Evolutionary conservation across 768 basidiomycete species (phyloP).

Genomic region (Macrolepiota dolichaula): DNA sequence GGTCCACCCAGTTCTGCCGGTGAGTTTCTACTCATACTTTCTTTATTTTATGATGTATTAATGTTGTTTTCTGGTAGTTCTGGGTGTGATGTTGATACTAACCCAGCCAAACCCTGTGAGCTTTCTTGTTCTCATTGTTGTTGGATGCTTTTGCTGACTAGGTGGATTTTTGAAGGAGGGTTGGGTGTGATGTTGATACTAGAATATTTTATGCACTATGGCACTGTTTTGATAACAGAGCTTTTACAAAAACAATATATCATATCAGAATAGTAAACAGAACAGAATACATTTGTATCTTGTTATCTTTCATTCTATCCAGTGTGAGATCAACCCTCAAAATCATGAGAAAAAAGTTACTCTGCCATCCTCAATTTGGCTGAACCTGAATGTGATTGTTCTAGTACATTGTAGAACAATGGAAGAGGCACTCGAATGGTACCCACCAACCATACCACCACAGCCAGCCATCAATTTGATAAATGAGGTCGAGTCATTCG

Average conservation of each 20-base stretch:
- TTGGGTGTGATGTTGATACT: conserved; percentile 2
- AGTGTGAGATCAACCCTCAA: background rate
- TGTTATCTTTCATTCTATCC: background rate
- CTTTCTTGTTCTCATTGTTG: background rate
- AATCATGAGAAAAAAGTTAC: background rate
- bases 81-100: conserved; percentile 11
- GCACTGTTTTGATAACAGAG: background rate
- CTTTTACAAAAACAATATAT: no score
- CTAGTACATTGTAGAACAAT: conserved; percentile 4
- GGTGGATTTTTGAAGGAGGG: background rate
- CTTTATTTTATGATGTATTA: background rate
- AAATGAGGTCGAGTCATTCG: no score
- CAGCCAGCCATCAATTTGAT: no score
- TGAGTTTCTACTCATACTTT: background rate
- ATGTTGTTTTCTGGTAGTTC: background rate
- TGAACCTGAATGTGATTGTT: background rate
- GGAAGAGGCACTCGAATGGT: no score
- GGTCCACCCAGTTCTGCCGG: conserved; percentile 12
- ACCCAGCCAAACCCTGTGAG: background rate
- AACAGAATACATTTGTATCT: background rate
- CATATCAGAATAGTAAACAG: background rate
- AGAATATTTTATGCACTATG: background rate
- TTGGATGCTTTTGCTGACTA: background rate
- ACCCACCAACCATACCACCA: no score
- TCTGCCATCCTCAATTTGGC: background rate